A percentile compares a stretch with the other conserved stretches of the same genome.
These are phyloP conservation scores for Mortierella antarctica DNA, from an alignment of 192 early-diverging fungal species.

Conservation along the genomic window DNA sequence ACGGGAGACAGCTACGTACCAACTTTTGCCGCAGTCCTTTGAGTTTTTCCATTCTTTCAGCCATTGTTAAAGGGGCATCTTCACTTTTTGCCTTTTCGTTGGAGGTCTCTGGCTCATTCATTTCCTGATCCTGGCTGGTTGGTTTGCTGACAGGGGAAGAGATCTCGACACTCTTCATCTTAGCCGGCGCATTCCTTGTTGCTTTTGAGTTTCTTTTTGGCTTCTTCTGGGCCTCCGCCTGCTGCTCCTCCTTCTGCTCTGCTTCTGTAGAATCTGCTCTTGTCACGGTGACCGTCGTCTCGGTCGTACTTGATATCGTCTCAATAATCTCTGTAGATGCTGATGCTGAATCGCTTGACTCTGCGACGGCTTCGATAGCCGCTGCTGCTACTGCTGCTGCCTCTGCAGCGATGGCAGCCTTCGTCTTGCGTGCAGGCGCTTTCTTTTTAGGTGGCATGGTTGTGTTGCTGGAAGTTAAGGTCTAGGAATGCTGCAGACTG, in stretches of 20 bases:
- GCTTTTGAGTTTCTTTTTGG: constrained; percentile 1
- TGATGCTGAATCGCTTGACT: background rate
- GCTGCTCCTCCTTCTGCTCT: constrained; percentile 2
- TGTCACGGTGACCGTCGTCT: background rate
- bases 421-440: constrained; percentile 24
- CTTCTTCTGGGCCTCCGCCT: background rate
- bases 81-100: background rate
- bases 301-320: background rate
- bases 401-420: constrained; percentile 18
- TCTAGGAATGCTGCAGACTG: background rate
- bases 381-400: constrained; percentile 11
- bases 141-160: background rate
- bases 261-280: background rate
- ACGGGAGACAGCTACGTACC: constrained; percentile 25
- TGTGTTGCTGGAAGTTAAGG: background rate
- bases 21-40: constrained; percentile 46
- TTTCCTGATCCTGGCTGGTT: constrained; percentile 20
- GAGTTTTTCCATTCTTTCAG: constrained; percentile 44
- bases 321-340: constrained; percentile 1
- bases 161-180: constrained; percentile 1
- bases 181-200: background rate
- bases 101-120: constrained; percentile 6
- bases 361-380: background rate
- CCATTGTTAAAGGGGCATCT: constrained; percentile 21
- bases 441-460: constrained; percentile 41